These are phyloP conservation scores for Handroanthus guayacan DNA, from an alignment of 257 asterid genomes.

Conservation along the genomic window DNA sequence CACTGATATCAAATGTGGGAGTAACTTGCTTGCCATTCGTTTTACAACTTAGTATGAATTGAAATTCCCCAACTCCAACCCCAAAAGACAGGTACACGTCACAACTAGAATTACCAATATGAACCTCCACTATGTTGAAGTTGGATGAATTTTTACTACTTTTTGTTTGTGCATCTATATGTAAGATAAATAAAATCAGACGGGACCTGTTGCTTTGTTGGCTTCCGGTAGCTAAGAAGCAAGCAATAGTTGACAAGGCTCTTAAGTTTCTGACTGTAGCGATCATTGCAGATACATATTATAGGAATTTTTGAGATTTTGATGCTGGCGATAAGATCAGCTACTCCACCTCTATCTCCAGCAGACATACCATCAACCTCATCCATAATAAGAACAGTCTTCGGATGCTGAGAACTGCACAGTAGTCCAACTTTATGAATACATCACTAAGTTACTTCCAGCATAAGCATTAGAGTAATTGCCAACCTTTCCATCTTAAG, in stretches of 20 bases:
- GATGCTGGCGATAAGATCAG: constrained; percentile 97
- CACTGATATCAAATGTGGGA: neutral
- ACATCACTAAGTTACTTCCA: constrained; percentile 12
- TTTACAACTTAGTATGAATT: constrained; percentile 4
- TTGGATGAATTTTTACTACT: constrained; percentile 19
- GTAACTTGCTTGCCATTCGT: neutral
- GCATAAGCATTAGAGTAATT: constrained; percentile 31
- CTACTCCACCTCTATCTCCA: constrained; percentile 99
- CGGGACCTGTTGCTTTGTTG: constrained; percentile 97
- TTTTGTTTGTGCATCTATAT: constrained; percentile 27
- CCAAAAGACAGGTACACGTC: constrained; percentile 26
- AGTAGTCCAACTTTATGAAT: constrained; percentile 32
- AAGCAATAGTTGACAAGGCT: constrained; percentile 95
- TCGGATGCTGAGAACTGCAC: constrained; percentile 72
- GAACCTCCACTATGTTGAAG: constrained; percentile 9
- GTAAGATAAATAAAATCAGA: constrained; percentile 23
- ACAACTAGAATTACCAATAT: constrained; percentile 15
- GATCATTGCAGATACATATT: constrained; percentile 97
- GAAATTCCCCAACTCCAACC: constrained; percentile 7
- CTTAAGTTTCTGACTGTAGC: constrained; percentile 96
- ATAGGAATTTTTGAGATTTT: constrained; percentile 91
- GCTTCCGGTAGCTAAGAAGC: constrained; percentile 84
- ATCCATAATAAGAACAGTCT: constrained; percentile 95
- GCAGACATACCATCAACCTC: constrained; percentile 99
- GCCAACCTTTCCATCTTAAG: constrained; percentile 70